Conservation (phyloP, 192 early-diverging fungal genomes). For the Coemansia sp. region DNA sequence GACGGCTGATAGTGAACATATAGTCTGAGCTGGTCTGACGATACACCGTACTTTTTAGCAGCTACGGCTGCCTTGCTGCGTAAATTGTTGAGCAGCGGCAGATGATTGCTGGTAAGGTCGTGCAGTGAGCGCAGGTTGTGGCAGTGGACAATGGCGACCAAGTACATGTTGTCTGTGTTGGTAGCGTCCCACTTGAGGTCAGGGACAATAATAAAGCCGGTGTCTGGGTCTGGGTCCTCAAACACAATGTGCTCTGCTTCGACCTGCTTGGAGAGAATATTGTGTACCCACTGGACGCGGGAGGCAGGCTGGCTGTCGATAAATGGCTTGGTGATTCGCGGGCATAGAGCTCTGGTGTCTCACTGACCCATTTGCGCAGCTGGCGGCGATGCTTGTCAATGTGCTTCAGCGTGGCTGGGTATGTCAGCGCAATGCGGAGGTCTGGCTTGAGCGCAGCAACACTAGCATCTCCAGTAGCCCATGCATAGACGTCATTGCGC, state of each 20-base stretch:
- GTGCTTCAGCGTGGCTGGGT: constrained; percentile 70
- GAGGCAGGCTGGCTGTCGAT: constrained; percentile 65
- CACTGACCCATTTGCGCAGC: constrained; percentile 61
- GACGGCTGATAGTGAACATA: constrained; percentile 84
- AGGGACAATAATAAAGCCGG: constrained; percentile 76
- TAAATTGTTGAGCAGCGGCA: constrained; percentile 69
- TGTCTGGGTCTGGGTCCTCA: constrained; percentile 61
- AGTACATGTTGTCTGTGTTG: constrained; percentile 66
- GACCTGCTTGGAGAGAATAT: constrained; percentile 68
- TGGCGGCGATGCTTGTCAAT: constrained; percentile 75
- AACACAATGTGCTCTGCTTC: constrained; percentile 71
- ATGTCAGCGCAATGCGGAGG: constrained; percentile 64
- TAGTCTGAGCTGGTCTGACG: constrained; percentile 64
- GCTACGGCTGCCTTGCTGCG: constrained; percentile 55
- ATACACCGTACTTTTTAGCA: constrained; percentile 57
- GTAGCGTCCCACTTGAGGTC: constrained; percentile 81
- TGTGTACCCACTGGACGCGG: constrained; percentile 78
- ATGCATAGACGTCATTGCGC: constrained; percentile 72
- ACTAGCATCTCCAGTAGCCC: constrained; percentile 59
- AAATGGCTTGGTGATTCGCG: constrained; percentile 59
- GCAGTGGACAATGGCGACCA: constrained; percentile 65
- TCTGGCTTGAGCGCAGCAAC: constrained; percentile 52
- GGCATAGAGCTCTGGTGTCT: constrained; percentile 70
- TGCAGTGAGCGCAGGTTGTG: constrained; percentile 65
- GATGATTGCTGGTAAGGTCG: constrained; percentile 62